phyloP scores from a whole-genome alignment of 176 grass and related monocot species.

The barley (Hordeum vulgare) region MorexV3_pseudomolecules_assembly NC_058521.1:599146052-599146551 shows the following conservation, averaged over 20 bases:
- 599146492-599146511: not conserved
- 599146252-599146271: not conserved
- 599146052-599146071: not conserved
- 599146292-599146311: conserved; percentile 1
- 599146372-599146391: not conserved
- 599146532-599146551: not conserved
- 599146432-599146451: not conserved
- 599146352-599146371: not conserved
- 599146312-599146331: conserved; percentile 3
- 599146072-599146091: not conserved
- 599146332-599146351: not conserved
- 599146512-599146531: not conserved
- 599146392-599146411: not conserved
- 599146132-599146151: not conserved
- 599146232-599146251: not conserved
- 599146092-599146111: not conserved
- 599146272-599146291: not conserved
- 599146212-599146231: not conserved
- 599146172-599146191: too few relatives aligned
- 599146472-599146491: not conserved
- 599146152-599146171: conserved; percentile 1
- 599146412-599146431: not conserved
- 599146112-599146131: not conserved
- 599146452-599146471: not conserved
- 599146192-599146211: not conserved